Evolutionary conservation across 768 basidiomycete species (phyloP).

Genomic region (Cystobasidium ongulense): DNA sequence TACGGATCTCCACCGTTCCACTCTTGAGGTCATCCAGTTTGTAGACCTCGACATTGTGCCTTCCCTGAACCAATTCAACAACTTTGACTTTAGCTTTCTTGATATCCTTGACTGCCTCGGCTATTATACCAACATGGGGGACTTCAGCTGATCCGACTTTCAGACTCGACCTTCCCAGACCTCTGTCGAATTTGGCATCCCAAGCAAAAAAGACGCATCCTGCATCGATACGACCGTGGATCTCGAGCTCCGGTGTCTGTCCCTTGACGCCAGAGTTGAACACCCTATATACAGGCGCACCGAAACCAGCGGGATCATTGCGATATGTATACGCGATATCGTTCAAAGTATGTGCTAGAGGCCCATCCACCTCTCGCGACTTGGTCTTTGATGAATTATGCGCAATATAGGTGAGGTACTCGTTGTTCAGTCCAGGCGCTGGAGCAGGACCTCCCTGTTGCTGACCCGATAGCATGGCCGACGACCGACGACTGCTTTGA

Average conservation of each 20-base stretch:
- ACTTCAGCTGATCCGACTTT: constrained; percentile 22
- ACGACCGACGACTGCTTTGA: background rate
- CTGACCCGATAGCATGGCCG: constrained; percentile 6
- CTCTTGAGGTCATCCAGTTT: constrained; percentile 27
- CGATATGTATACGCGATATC: constrained; percentile 22
- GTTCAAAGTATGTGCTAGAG: constrained; percentile 9
- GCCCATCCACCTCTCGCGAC: constrained; percentile 15
- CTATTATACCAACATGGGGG: constrained; percentile 18
- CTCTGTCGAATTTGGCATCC: constrained; percentile 38
- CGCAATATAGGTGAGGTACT: constrained; percentile 10
- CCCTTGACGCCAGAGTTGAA: constrained; percentile 14
- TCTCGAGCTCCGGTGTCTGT: constrained; percentile 3
- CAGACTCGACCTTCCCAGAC: constrained; percentile 16
- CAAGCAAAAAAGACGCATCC: constrained; percentile 37
- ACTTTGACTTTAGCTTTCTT: constrained; percentile 28
- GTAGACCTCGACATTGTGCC: constrained; percentile 18
- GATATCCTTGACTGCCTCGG: constrained; percentile 22
- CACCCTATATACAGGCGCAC: constrained; percentile 4
- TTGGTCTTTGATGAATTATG: background rate
- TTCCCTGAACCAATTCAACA: constrained; percentile 16
- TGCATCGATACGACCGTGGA: constrained; percentile 21
- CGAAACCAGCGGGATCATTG: constrained; percentile 13
- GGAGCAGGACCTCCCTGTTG: background rate
- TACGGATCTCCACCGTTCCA: constrained; percentile 21
- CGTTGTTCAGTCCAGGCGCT: constrained; percentile 1